These are phyloP conservation scores for Ramaria rubella DNA, from an alignment of 768 basidiomycete species.

Conservation along the genomic window DNA sequence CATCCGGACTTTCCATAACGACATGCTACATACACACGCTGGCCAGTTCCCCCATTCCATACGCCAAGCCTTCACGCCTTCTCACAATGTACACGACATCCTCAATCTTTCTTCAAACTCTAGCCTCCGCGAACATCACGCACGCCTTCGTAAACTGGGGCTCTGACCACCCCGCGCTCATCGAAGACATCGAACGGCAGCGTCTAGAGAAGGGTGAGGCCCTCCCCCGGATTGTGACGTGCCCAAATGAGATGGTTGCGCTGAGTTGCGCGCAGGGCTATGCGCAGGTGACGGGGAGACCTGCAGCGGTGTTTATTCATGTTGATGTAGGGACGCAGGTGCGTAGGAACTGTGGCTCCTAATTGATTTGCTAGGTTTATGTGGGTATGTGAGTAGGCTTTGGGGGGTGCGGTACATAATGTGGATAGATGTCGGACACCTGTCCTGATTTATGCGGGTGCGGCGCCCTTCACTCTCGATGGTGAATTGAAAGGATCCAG, in stretches of 20 bases:
- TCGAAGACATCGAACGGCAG: constrained; percentile 62
- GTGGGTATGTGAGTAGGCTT: no score
- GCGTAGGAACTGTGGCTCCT: constrained; percentile 10
- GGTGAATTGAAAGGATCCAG: constrained; percentile 55
- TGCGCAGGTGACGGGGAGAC: constrained; percentile 55
- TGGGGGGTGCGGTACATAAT: constrained; percentile 70
- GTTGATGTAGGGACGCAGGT: constrained; percentile 69
- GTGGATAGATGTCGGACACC: constrained; percentile 55
- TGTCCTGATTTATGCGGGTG: constrained; percentile 66
- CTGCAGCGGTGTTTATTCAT: constrained; percentile 68
- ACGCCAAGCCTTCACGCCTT: no score
- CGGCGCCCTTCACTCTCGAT: constrained; percentile 51
- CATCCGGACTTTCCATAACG: no score
- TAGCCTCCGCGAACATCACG: constrained; percentile 52
- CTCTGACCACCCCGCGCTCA: constrained; percentile 64
- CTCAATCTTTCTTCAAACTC: constrained; percentile 52
- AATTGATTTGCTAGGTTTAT: no score
- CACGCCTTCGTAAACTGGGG: constrained; percentile 75
- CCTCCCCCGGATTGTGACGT: constrained; percentile 50
- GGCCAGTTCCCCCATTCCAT: no score
- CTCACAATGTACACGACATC: constrained; percentile 47
- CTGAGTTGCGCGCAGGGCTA: constrained; percentile 68
- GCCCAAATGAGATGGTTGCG: constrained; percentile 74
- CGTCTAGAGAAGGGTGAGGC: constrained; percentile 32
- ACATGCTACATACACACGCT: no score